A percentile compares a stretch with the other conserved stretches of the same genome.
Evolutionary conservation across 371 early-diverging fungal species (phyloP).

Genomic region (Apophysomyces ossiformis): DNA sequence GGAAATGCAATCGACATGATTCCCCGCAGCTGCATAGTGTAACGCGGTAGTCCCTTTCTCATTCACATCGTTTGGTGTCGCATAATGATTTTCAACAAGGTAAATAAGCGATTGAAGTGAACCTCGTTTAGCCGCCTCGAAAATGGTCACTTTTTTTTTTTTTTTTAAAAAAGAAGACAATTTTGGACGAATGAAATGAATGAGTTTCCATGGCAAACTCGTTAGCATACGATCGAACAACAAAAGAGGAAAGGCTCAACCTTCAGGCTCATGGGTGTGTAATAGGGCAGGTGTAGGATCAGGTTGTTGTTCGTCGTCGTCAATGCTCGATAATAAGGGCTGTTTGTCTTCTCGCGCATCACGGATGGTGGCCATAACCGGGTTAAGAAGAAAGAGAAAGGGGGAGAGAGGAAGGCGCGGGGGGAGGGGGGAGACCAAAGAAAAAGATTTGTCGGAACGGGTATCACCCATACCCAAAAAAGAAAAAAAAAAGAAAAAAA

Average conservation of each 20-base stretch:
- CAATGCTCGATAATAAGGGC: not conserved
- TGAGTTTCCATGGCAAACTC: too few relatives aligned
- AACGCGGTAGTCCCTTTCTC: slow-evolving; percentile 69
- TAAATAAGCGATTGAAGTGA: slow-evolving; percentile 5
- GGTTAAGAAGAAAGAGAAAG: not conserved
- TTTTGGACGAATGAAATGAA: not conserved
- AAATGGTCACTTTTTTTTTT: slow-evolving; percentile 4
- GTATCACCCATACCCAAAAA: too few relatives aligned
- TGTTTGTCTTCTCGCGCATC: not conserved
- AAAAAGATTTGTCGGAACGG: not conserved
- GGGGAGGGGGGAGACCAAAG: too few relatives aligned
- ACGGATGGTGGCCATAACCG: not conserved
- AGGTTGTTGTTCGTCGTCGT: not conserved
- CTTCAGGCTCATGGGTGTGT: not conserved
- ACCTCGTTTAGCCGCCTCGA: slow-evolving; percentile 2
- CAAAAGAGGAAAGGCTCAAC: not conserved
- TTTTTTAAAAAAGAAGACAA: too few relatives aligned
- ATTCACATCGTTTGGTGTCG: slow-evolving; percentile 49
- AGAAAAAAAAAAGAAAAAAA: too few relatives aligned
- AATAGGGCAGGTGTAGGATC: not conserved
- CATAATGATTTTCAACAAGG: not conserved
- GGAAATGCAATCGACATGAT: slow-evolving; percentile 71
- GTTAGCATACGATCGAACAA: too few relatives aligned
- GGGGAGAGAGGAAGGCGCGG: too few relatives aligned
- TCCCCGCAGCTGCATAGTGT: slow-evolving; percentile 82